Base-by-base conservation (phyloP, 2,329 filamentous ascomycete genomes). In the Phyllosticta citribraziliensis region DNA sequence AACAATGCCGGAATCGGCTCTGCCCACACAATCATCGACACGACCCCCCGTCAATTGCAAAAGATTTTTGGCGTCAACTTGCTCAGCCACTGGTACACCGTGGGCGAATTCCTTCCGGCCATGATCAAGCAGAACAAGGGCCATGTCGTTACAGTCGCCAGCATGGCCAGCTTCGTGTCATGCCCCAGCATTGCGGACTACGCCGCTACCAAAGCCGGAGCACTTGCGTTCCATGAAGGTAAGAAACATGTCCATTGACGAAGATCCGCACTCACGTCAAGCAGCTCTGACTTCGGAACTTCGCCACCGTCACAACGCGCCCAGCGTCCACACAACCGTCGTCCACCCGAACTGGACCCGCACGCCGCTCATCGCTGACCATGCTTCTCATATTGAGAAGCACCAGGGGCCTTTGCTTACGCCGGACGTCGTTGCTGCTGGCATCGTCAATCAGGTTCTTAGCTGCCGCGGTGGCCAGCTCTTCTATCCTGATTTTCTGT, bases 71-170 rank as follows among this genome's bases (percentile, higher is more conserved):
- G 69, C 11, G 70, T 75, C 50, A 74, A 75, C 56, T 63, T 73
- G n/a, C 64, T 74, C 5, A 70, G 68, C 57, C 70, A 75, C 57
- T 75, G 67, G 66, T 67, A 66, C n/a, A 72, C 69, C 0, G 65
- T 67, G 55, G 67, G 70, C 33, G 72, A 68, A 0, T 74, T 75
- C 62, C 62, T 75, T 6, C 73, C 73, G 2, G 66, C 67, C 54
- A 75, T 75, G 73, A 66, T 74, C 20, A 58, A 63, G 2, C 58
- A 65, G 19, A 70, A 73, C 61, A 77, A 67, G 69, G 58, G 82
- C 2, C 82, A 84, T 63, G 73, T 85, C 30, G 74, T 85, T 11
- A 82, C 80, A 0, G 74, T 85, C 14, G 81, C 82, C 2, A 81
- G 78, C 62, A 73, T 79, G 66, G 80, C 80, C 10, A 79, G 77